Base-by-base conservation (phyloP, 768 basidiomycete species). In the Russula dissimulans region DNA sequence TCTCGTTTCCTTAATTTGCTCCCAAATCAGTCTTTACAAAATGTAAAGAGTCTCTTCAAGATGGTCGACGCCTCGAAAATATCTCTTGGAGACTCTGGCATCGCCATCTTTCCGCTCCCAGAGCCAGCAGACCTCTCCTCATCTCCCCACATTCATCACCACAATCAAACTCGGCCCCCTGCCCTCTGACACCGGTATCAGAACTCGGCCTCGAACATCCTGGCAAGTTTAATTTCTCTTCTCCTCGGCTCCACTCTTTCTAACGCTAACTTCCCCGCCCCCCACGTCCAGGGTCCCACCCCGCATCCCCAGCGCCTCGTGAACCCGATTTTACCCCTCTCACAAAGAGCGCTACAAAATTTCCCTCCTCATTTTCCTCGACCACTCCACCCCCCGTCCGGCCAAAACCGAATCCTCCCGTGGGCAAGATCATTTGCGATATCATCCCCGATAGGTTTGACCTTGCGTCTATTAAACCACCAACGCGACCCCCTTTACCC, bases 41-140 rank as follows among this genome's bases (percentile, higher is more conserved):
- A 71, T 91, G 87, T 76, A 90, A 89, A 71, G 79, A 82, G 65
- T 84, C 83, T 1, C 75, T 94, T 3, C 80, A 86, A 66, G 86
- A 93, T 66, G 92, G 92, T n/a, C 78, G 76, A 6, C 74, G 91
- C 32, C 79, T 93, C 32, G 91, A 94, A 73, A 92, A 95, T 68
- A 85, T 94, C 56, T 84, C 87, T 3, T 95, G 91, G 91, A 77
- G 91, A 54, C 74, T 94, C 8, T 89, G 89, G 86, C 81, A 87
- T 69, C 80, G 83, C 64, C 82, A 87, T 62, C 75, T 87, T 67
- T 70, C 77, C 54, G 69, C 74, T 34, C 63, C 72, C 32, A 74
- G 73, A 38, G 12, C 67, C n/a, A 69, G 60, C 49, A 36, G 44
- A 18, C 31, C 57, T 31, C 70, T 66, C 12, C 69, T 71, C 1